Conservation (phyloP, 2,329 filamentous ascomycete species). For the Talaromyces sp. region DNA sequence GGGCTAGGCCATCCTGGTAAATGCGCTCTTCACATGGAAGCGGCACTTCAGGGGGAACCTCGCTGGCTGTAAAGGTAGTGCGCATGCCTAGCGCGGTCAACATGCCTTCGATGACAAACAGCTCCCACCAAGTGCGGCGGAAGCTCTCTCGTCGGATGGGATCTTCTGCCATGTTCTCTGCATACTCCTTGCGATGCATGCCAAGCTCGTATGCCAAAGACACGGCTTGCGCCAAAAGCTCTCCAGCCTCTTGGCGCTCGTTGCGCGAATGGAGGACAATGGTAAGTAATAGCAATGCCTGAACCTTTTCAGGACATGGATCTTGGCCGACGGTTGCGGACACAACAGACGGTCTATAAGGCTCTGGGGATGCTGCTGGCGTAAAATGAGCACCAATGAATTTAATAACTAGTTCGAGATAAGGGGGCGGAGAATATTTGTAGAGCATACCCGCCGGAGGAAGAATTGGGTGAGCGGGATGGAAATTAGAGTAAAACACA, state of each 20-base stretch:
- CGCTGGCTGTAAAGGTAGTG: conserved; percentile 60
- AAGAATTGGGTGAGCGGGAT: conserved; percentile 55
- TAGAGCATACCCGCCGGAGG: conserved; percentile 46
- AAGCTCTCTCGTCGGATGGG: conserved; percentile 75
- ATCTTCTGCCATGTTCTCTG: conserved; percentile 61
- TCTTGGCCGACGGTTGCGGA: conserved; percentile 31
- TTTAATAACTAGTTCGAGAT: conserved; percentile 54
- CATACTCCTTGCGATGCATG: conserved; percentile 68
- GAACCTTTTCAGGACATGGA: conserved; percentile 63
- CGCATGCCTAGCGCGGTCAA: conserved; percentile 63
- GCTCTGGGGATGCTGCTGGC: conserved; percentile 42
- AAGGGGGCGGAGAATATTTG: conserved; percentile 38
- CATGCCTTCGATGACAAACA: conserved; percentile 79
- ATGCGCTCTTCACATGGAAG: conserved; percentile 82
- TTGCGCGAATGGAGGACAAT: conserved; percentile 75
- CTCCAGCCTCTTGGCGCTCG: conserved; percentile 64
- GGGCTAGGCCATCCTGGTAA: conserved; percentile 52
- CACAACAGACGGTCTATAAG: conserved; percentile 39
- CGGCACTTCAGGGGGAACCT: conserved; percentile 64
- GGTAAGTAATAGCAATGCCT: conserved; percentile 72
- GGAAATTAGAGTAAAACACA: conserved; percentile 56
- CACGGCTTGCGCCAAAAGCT: conserved; percentile 65
- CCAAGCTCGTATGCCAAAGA: conserved; percentile 71
- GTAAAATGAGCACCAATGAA: conserved; percentile 57
- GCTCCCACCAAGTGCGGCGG: conserved; percentile 86